phyloP scores from a whole-genome alignment of 1,284 basidiomycete genomes.

The Neolentinus lepideus region DNA sequence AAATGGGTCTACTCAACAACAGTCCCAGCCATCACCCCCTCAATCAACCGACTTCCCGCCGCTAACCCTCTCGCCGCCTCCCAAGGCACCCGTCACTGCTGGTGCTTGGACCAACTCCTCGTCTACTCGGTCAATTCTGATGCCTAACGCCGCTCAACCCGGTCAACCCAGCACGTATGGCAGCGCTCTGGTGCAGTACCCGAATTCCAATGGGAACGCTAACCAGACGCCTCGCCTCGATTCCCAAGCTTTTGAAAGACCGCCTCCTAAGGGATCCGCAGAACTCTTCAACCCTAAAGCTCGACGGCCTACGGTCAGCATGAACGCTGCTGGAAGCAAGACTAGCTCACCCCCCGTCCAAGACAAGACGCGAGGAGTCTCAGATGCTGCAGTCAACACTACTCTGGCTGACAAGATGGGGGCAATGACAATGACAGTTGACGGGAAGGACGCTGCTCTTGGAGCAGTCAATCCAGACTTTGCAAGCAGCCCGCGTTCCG shows the following conservation, averaged over 20 bases:
- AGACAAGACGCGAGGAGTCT: conserved; percentile 18
- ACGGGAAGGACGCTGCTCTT: background rate
- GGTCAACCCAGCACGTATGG: conserved; percentile 13
- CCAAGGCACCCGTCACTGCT: conserved; percentile 34
- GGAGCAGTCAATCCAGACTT: background rate
- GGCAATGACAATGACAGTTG: conserved; percentile 13
- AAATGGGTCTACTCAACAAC: conserved; percentile 24
- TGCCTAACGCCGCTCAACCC: conserved; percentile 24
- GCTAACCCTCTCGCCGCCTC: conserved; percentile 41
- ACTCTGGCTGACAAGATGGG: conserved; percentile 14
- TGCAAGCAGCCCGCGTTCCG: background rate
- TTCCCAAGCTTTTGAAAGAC: conserved; percentile 42
- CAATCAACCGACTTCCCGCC: conserved; percentile 71
- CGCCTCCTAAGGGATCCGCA: conserved; percentile 36
- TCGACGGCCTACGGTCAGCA: conserved; percentile 4
- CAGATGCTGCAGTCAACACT: conserved; percentile 8
- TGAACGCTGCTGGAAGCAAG: background rate
- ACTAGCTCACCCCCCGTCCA: conserved; percentile 1
- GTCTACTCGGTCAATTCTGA: conserved; percentile 44
- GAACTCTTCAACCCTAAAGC: conserved; percentile 52
- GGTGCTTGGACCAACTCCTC: conserved; percentile 68
- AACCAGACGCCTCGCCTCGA: conserved; percentile 28
- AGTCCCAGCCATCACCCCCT: conserved; percentile 32
- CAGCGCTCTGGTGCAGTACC: conserved; percentile 31
- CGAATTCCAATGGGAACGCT: conserved; percentile 14